Evolutionary conservation across 805 yeast species (phyloP), one percentile per base, ranked within the genome.

Genomic region (Debaryomyces hansenii): DNA sequence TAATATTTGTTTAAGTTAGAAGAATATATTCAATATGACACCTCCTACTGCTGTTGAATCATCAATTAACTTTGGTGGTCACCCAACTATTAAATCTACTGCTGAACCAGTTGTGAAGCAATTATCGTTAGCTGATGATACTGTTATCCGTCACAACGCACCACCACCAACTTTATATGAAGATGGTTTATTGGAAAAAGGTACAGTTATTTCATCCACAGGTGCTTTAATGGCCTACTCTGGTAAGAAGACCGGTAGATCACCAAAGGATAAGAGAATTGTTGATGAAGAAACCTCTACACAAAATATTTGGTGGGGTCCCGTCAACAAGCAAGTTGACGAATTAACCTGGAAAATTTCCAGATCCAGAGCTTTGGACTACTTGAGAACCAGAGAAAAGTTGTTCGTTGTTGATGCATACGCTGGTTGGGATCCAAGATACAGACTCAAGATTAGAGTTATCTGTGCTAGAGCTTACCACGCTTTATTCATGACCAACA

Each of bases 401-500:
- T 83, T 94, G 61, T 92, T 87, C 72, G 91, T 92, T 53, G 90
- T 92, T 55, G 99, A 92, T 66, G 98, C 98, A 10, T 92, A 70
- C 67, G 99, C 98, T 40, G 99, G 99, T 56, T 92, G 99, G 99
- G 99, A 92, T 70, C 97, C 97, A 64, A 84, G 89, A 64, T 92
- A 92, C 83, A 83, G 98, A 75, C 82, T 91, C 69, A 92, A 92
- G 78, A 95, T 91, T 49, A 83, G 98, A 73, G 85, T 91, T 54
- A 92, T 91, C 46, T 91, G 97, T 77, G 97, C 98, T 50, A 85
- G 99, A 70, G 98, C 99, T 46, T 92, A 92, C 79, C 99, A 92
- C 66, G 98, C 98, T 16, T 75, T 92, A 59, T 92, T 92, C 78
- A 92, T 92, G 99, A 86, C 96, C 64, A 92, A 92, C 70, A 92